Conservation (phyloP, 1,284 basidiomycete species). For the Ceratobasidium sp. region DNA sequence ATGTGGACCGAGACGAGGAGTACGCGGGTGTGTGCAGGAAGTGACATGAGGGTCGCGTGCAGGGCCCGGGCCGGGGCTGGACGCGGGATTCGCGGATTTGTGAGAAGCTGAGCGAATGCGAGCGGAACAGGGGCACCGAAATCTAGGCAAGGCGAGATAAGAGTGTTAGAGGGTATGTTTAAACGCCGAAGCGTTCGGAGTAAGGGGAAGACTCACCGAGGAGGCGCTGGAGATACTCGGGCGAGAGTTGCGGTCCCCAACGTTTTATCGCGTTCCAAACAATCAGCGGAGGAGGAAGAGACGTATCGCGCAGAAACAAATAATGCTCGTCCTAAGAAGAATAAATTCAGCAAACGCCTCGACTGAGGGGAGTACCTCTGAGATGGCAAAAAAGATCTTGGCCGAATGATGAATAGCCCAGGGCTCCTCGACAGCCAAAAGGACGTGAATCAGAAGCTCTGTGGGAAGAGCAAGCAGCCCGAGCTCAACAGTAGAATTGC, state of each 20-base stretch:
- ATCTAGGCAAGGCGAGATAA: neutral
- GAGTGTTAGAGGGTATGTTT: neutral
- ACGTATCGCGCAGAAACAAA: constrained; percentile 25
- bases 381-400: constrained; percentile 26
- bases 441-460: constrained; percentile 16
- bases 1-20: constrained; percentile 37
- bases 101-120: constrained; percentile 39
- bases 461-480: constrained; percentile 24
- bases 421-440: constrained; percentile 33
- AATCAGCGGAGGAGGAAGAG: constrained; percentile 32
- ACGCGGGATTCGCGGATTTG: constrained; percentile 37
- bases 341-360: neutral
- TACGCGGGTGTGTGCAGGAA: constrained; percentile 20
- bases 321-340: constrained; percentile 32
- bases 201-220: constrained; percentile 26
- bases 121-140: constrained; percentile 32
- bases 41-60: constrained; percentile 15
- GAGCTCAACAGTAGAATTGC: neutral
- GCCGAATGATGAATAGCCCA: constrained; percentile 34
- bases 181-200: neutral
- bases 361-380: constrained; percentile 8
- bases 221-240: constrained; percentile 40
- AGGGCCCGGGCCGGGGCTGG: constrained; percentile 40
- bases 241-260: constrained; percentile 13
- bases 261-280: constrained; percentile 39